Base-by-base conservation (phyloP, 73 alveolate species). In the Symbiodinium natans region DNA sequence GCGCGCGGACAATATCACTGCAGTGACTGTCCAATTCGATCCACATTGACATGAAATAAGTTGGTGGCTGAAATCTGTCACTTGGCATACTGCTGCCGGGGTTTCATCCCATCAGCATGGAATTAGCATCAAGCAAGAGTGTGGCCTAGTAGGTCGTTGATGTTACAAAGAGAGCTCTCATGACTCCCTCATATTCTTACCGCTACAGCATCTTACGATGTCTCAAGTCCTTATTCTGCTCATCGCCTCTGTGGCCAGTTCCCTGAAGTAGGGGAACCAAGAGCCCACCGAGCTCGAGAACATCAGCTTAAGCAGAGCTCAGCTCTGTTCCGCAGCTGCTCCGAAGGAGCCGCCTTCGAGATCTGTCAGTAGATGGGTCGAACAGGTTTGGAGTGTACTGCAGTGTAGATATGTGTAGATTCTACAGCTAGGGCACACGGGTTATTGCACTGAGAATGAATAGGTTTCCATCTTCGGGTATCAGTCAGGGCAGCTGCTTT, bases 11-110 rank as follows among this genome's bases (percentile, higher is more conserved):
- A 90, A 90, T 85, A 90, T 90, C 88, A 90, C 97, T 17, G 97
- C 97, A 41, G 97, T 90, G 80, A 90, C 97, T 27, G 97, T 90
- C 88, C 97, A 90, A 90, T 90, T 90, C 97, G 97, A 90, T 15
- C 73, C n/a, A 63, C 31, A 27, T 27, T 63, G 77, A 63, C 77
- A 34, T 63, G 77, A 63, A 52, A 27, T 27, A 17, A 10, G 68
- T 52, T 52, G 68, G 68, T 52, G 68, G 68, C 68, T 52, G 68
- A 52, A 52, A 52, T 52, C 68, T 52, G 68, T 52, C 68, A 27
- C 13, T 27, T 10, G 23, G 68, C 68, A 52, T 52, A 27, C 21
- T 27, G n/a, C 68, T 17, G 27, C 13, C 68, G n/a, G 21, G 68
- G 21, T 52, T 27, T 52, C 68, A 52, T 52, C 68, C n/a, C 68